These are phyloP conservation scores for Suillus fuscotomentosus DNA, from an alignment of 768 basidiomycete species.

Conservation along the genomic window DNA sequence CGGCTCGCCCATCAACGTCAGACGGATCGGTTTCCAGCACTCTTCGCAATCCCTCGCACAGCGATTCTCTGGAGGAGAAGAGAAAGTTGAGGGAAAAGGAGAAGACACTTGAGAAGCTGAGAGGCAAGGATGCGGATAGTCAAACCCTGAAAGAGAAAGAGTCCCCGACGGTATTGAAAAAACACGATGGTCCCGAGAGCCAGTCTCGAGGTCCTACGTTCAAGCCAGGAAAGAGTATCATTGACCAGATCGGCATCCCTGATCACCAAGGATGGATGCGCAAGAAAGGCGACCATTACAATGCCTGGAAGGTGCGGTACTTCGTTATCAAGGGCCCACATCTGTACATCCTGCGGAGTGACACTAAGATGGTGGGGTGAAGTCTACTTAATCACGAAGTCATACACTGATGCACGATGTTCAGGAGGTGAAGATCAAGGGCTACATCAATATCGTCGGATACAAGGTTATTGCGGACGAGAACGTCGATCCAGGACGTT, in stretches of 20 bases:
- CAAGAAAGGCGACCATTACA: slow-evolving; percentile 93
- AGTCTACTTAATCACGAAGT: neutral
- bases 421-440: slow-evolving; percentile 93
- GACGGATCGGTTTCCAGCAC: slow-evolving; percentile 31
- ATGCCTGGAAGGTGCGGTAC: slow-evolving; percentile 88
- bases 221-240: slow-evolving; percentile 66
- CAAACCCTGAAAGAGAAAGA: slow-evolving; percentile 13
- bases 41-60: slow-evolving; percentile 21
- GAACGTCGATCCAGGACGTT: slow-evolving; percentile 86
- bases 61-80: slow-evolving; percentile 20
- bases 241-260: slow-evolving; percentile 88
- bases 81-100: slow-evolving; percentile 26
- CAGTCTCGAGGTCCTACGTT: slow-evolving; percentile 34
- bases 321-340: slow-evolving; percentile 92
- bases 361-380: slow-evolving; percentile 46
- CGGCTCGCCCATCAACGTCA: slow-evolving; percentile 41
- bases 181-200: neutral
- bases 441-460: slow-evolving; percentile 88
- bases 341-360: slow-evolving; percentile 82
- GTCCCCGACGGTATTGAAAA: neutral
- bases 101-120: slow-evolving; percentile 17
- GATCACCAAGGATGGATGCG: slow-evolving; percentile 94
- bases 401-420: slow-evolving; percentile 3
- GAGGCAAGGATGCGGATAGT: slow-evolving; percentile 19
- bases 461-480: slow-evolving; percentile 94